Evolutionary conservation across 148 eudicot species (phyloP).

Genomic region (Agrostemma githago): DNA sequence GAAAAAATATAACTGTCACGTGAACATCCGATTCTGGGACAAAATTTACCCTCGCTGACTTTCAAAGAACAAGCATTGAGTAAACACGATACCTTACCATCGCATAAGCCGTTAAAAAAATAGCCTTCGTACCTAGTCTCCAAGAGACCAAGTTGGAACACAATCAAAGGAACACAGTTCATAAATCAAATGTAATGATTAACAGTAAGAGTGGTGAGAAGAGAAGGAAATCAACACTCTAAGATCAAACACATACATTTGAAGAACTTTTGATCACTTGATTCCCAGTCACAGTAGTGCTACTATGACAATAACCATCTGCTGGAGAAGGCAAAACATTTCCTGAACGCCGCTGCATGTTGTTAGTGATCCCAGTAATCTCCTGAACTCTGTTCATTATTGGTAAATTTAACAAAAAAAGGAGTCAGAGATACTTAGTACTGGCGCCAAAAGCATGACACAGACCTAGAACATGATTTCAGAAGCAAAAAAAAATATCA

Average conservation of each 20-base stretch:
- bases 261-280: constrained; percentile 33
- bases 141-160: not conserved
- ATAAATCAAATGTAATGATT: not conserved
- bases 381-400: constrained; percentile 70
- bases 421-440: not conserved
- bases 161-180: not conserved
- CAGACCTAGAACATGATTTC: not conserved
- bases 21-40: not conserved
- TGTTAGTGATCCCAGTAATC: constrained; percentile 68
- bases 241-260: constrained; percentile 42
- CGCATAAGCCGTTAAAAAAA: not conserved
- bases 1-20: not conserved
- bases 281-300: constrained; percentile 33
- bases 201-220: not conserved
- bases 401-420: constrained; percentile 1
- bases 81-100: not conserved
- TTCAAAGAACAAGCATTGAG: not conserved
- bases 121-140: not conserved
- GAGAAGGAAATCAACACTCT: too few relatives aligned
- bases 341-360: constrained; percentile 62
- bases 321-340: constrained; percentile 69
- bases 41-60: not conserved
- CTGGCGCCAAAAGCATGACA: not conserved
- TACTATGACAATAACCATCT: constrained; percentile 44
- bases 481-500: not conserved